Percentiles rank a stretch among this genome's conserved stretches.
These are phyloP conservation scores for Ilex asprella DNA, from an alignment of 257 asterid genomes.

Conservation along the genomic window DNA sequence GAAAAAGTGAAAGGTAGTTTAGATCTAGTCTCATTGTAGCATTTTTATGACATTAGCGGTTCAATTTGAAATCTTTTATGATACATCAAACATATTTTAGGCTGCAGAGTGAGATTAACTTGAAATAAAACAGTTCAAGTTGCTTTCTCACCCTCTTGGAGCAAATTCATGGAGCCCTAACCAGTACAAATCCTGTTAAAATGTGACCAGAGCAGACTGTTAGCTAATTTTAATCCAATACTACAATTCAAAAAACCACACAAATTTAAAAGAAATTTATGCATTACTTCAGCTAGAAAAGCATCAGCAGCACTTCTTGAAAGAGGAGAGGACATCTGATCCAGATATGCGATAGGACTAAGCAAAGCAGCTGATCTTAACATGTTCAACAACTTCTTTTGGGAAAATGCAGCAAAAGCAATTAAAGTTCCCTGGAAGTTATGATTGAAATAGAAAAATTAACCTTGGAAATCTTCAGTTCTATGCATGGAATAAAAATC, in stretches of 20 bases:
- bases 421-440: conserved; percentile 29
- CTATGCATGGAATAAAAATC: not conserved
- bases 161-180: conserved; percentile 1
- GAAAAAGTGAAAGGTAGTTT: too few relatives aligned
- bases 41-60: too few relatives aligned
- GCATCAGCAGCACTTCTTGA: not conserved
- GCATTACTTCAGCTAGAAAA: not conserved
- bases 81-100: too few relatives aligned
- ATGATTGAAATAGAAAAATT: too few relatives aligned
- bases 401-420: conserved; percentile 27
- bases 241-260: not conserved
- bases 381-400: conserved; percentile 20
- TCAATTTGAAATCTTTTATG: too few relatives aligned
- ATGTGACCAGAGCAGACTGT: not conserved
- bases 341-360: conserved; percentile 31
- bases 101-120: too few relatives aligned
- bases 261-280: not conserved
- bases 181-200: not conserved
- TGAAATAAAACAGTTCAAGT: too few relatives aligned
- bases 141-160: conserved; percentile 27
- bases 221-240: not conserved
- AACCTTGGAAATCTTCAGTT: too few relatives aligned
- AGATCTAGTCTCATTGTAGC: too few relatives aligned
- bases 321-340: not conserved
- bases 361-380: conserved; percentile 40